phyloP scores from a whole-genome alignment of 2,329 filamentous ascomycete genomes.

The Capronia epimyces region DNA sequence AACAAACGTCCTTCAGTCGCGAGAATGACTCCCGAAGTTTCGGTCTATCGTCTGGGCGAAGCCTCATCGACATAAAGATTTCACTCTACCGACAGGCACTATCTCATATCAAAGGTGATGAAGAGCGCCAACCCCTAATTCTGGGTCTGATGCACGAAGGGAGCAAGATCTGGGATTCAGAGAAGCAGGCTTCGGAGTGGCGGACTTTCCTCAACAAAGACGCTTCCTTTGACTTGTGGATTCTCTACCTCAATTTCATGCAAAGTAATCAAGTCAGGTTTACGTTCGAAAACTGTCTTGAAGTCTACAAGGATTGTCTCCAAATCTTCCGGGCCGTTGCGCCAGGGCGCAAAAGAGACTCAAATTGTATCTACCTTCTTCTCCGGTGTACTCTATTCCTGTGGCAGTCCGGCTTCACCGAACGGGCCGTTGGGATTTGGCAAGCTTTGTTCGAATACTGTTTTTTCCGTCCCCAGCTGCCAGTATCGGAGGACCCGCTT shows the following conservation, averaged over 20 bases:
- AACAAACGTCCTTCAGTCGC: slow-evolving; percentile 54
- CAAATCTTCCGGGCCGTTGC: slow-evolving; percentile 31
- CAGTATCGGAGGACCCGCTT: slow-evolving; percentile 22
- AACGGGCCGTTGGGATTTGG: slow-evolving; percentile 74
- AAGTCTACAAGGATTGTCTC: slow-evolving; percentile 56
- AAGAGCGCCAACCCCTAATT: slow-evolving; percentile 56
- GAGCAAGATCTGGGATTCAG: slow-evolving; percentile 64
- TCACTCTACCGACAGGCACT: slow-evolving; percentile 75
- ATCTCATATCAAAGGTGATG: slow-evolving; percentile 45
- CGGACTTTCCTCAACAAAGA: slow-evolving; percentile 53
- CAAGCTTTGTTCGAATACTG: slow-evolving; percentile 72
- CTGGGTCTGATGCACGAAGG: slow-evolving; percentile 69
- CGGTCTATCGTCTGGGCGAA: slow-evolving; percentile 39
- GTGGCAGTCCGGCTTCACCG: slow-evolving; percentile 69
- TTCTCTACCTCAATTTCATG: slow-evolving; percentile 62
- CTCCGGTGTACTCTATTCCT: slow-evolving; percentile 69
- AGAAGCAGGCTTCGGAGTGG: slow-evolving; percentile 61
- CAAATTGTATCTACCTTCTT: slow-evolving; percentile 61
- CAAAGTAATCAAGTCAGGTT: slow-evolving; percentile 65
- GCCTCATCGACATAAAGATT: slow-evolving; percentile 72
- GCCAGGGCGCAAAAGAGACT: neutral
- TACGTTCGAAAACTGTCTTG: slow-evolving; percentile 60
- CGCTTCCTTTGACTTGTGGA: slow-evolving; percentile 64
- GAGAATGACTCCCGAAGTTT: slow-evolving; percentile 33
- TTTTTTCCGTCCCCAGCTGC: slow-evolving; percentile 51